A percentile compares a stretch with the other conserved stretches of the same genome.
Evolutionary conservation across 148 eudicot species (phyloP).

Genomic region (Fagopyrum homotropicum): DNA sequence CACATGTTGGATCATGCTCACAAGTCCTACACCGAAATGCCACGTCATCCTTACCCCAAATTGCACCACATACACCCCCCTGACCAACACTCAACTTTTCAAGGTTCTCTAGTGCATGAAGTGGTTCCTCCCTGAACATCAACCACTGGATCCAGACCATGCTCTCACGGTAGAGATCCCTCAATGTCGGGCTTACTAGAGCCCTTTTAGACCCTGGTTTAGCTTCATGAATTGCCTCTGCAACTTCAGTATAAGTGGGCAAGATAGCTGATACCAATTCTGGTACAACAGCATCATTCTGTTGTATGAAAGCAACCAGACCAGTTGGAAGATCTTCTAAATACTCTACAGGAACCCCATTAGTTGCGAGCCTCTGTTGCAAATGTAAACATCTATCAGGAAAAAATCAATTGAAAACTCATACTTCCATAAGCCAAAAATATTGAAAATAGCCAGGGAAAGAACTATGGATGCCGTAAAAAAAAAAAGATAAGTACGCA

Average conservation of each 20-base stretch:
- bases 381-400: conserved; percentile 5
- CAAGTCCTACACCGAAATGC: conserved; percentile 95
- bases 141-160: conserved; percentile 88
- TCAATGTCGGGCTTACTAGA: conserved; percentile 22
- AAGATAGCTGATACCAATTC: conserved; percentile 56
- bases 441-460: not conserved
- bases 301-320: conserved; percentile 50
- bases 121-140: conserved; percentile 88
- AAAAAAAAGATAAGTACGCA: not conserved
- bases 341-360: conserved; percentile 57
- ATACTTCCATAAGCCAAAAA: not conserved
- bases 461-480: not conserved
- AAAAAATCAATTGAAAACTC: not conserved
- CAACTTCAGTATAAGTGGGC: conserved; percentile 55
- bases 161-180: conserved; percentile 51
- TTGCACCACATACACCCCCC: conserved; percentile 93
- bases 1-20: conserved; percentile 98
- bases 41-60: conserved; percentile 91
- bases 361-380: conserved; percentile 54
- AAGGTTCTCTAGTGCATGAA: conserved; percentile 37
- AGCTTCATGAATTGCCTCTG: conserved; percentile 24
- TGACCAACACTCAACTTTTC: conserved; percentile 50
- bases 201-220: conserved; percentile 22
- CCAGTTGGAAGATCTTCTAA: conserved; percentile 53
- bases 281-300: conserved; percentile 27